Evolutionary conservation across 257 asterid genomes (phyloP), one percentile per base, ranked within the genome.

Genomic region (Henckelia pumila): DNA sequence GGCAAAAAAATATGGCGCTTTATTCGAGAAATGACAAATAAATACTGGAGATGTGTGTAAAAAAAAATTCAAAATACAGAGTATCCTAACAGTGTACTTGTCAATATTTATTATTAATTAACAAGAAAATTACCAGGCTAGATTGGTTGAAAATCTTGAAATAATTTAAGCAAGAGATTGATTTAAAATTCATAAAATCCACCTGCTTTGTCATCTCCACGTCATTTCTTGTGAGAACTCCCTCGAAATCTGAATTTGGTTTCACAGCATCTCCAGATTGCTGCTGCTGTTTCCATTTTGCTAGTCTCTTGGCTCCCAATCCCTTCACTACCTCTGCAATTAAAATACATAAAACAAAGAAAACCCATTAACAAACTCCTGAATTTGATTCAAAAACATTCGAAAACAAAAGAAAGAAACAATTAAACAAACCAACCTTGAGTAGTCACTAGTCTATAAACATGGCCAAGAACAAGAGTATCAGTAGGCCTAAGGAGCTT

Each of bases 401-500:
- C 0, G 5, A 25, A 8, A 50, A 40, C 30, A 28, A 28, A 28
- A 28, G 30, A 28, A 28, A 28, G 3, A 25, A 2, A 28, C 6
- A 11, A 40, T 61, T 11, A 6, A 6, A 3, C 1, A 17, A n/a
- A 44, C 8, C 6, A 40, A 91, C 98, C 98, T 85, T 89, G 84
- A 29, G 85, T 75, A 8, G 98, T 81, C 69, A 91, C 79, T 25
- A 91, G 98, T 64, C 94, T 85, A 20, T 91, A 91, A 59, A 85
- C 95, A 79, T 86, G 96, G 72, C 96, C 98, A 73, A 91, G 94
- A 77, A 61, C 77, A 28, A 91, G 90, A 19, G 89, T 78, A 11
- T 91, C 98, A 50, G 83, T 82, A 3, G 95, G 91, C 76, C 86
- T 84, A 24, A 91, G 95, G 59, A 91, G 95, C 61, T 91, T 91